A percentile compares a stretch with the other conserved stretches of the same genome.
Conservation (phyloP, 345 rosid species). For the Iberis pinnata region DNA sequence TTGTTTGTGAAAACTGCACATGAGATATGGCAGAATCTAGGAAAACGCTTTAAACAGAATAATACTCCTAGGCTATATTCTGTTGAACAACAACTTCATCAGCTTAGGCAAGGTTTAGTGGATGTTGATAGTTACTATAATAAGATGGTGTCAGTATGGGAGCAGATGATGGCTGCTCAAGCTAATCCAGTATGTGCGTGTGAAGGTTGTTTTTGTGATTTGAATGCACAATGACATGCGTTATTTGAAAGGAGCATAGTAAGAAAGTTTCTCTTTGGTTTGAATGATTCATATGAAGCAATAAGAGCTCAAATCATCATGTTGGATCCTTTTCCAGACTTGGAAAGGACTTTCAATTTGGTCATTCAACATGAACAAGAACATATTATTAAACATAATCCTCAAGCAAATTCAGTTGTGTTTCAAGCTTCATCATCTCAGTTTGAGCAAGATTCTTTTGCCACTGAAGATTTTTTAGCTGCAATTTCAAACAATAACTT, state of each 20-base stretch:
- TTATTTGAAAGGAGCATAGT: background rate
- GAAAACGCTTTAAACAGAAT: background rate
- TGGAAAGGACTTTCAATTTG: background rate
- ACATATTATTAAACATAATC: background rate
- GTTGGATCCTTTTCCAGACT: background rate
- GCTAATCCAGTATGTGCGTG: background rate
- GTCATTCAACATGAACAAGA: background rate
- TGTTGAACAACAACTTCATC: background rate
- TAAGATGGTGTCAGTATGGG: background rate
- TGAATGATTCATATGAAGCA: background rate
- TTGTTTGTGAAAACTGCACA: too few relatives aligned
- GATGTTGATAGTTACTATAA: background rate
- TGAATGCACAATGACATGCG: background rate
- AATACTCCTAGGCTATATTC: background rate
- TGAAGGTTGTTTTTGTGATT: background rate
- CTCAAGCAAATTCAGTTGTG: background rate
- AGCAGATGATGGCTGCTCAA: background rate
- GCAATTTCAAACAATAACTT: too few relatives aligned
- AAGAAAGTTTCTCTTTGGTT: background rate
- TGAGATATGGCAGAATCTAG: too few relatives aligned
- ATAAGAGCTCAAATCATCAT: background rate
- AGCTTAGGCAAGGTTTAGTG: background rate
- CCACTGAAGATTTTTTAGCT: background rate
- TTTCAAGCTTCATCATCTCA: background rate
- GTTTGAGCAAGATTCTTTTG: background rate